phyloP scores from a whole-genome alignment of 495 filamentous ascomycete species.

The Glutinoglossum americanum region DNA sequence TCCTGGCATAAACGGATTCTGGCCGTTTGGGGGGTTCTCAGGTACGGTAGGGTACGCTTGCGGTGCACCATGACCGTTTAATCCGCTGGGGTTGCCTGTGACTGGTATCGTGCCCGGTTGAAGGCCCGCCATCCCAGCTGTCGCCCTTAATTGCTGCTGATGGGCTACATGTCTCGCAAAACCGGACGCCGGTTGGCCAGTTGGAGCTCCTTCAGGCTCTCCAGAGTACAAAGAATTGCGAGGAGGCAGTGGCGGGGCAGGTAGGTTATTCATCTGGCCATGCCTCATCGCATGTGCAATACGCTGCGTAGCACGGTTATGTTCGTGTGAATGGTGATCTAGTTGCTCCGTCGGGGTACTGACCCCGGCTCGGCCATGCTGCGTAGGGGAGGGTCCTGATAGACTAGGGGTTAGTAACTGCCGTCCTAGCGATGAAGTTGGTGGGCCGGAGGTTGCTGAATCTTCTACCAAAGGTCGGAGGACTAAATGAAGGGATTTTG shows the following conservation, averaged over 20 bases:
- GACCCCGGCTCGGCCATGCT: background rate
- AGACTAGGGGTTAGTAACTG: background rate
- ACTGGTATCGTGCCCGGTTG: background rate
- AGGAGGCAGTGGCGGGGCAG: background rate
- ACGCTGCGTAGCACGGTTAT: background rate
- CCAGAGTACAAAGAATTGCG: background rate
- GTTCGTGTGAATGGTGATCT: background rate
- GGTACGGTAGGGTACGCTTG: background rate
- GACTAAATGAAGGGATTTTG: constrained; percentile 2
- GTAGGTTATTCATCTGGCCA: background rate
- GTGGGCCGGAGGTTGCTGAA: background rate
- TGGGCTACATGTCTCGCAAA: background rate
- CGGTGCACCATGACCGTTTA: background rate
- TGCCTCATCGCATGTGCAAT: background rate
- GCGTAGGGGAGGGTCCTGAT: background rate
- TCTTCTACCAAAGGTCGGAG: background rate
- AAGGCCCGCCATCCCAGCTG: background rate
- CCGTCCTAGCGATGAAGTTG: background rate
- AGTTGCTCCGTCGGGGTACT: background rate
- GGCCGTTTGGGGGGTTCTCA: background rate
- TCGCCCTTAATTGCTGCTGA: background rate
- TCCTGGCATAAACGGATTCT: background rate
- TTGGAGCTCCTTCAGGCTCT: background rate
- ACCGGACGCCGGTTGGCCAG: background rate
- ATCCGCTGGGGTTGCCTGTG: background rate